Evolutionary conservation across 164 flowering plant species (phyloP).

Genomic region (Tetrastigma voinierianum): DNA sequence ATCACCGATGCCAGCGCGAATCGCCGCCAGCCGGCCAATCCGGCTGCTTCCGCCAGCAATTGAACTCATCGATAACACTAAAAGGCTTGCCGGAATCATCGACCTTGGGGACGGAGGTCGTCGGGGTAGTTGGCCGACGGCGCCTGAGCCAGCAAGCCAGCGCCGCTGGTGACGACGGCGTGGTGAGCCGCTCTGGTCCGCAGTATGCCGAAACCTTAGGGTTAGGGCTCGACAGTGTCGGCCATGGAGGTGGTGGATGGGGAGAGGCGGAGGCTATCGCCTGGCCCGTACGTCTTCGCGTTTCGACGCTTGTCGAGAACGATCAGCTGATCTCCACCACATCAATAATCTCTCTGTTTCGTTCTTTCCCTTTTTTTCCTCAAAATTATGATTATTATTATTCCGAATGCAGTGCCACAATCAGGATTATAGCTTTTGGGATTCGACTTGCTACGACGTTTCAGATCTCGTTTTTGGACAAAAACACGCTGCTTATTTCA

Average conservation of each 20-base stretch:
- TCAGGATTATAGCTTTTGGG: too few species aligned
- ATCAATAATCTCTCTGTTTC: constrained; percentile 24
- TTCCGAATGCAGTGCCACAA: too few species aligned
- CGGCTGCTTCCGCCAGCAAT: constrained; percentile 89
- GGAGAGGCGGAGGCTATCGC: constrained; percentile 24
- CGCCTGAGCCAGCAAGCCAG: constrained; percentile 95
- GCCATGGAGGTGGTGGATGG: constrained; percentile 35
- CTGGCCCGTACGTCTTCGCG: constrained; percentile 18
- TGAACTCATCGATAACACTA: constrained; percentile 87
- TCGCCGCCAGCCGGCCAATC: constrained; percentile 97
- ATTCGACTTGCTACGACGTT: too few species aligned
- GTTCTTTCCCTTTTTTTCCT: not conserved
- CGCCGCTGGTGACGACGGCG: constrained; percentile 87
- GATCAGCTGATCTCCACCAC: constrained; percentile 96
- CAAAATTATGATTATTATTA: too few species aligned
- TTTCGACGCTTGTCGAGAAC: constrained; percentile 54
- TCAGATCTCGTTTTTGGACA: too few species aligned
- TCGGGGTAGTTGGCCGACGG: constrained; percentile 38
- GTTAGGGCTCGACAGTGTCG: constrained; percentile 49
- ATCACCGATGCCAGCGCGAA: constrained; percentile 90
- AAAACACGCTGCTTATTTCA: too few species aligned
- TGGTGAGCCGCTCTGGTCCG: constrained; percentile 87
- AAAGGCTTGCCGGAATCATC: constrained; percentile 33
- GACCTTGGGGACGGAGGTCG: constrained; percentile 11
- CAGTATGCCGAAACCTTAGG: constrained; percentile 77